phyloP scores from a whole-genome alignment of 2,329 filamentous ascomycete species.

The Pseudopyrenochaeta lycopersici region DNA sequence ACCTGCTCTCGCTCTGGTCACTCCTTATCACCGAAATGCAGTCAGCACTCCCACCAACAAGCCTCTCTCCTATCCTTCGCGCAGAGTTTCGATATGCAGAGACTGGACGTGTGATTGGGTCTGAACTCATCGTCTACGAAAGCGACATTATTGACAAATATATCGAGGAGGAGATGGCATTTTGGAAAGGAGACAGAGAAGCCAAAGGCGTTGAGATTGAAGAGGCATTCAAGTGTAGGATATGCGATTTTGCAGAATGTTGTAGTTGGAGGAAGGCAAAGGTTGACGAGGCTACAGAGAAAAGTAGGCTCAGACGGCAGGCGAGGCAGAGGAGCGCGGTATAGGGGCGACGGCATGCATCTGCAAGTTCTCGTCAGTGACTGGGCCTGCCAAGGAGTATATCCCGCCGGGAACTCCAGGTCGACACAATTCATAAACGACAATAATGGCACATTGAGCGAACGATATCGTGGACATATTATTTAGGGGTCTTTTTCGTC shows the following conservation, averaged over 20 bases:
- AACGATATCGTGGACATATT: too few species aligned
- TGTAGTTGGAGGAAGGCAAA: constrained; percentile 81
- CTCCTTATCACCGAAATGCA: constrained; percentile 70
- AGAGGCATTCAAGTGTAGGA: constrained; percentile 87
- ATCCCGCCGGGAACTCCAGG: background rate
- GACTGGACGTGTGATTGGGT: constrained; percentile 64
- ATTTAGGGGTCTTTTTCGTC: too few species aligned
- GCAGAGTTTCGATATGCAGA: constrained; percentile 63
- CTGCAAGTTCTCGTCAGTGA: too few species aligned
- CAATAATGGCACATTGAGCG: too few species aligned
- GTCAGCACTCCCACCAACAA: constrained; percentile 60
- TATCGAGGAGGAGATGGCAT: constrained; percentile 75
- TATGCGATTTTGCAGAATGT: constrained; percentile 81
- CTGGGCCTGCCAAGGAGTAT: background rate
- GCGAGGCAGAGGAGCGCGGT: constrained; percentile 37
- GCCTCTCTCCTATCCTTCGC: constrained; percentile 60
- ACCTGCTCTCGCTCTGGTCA: constrained; percentile 66
- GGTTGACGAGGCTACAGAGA: constrained; percentile 66
- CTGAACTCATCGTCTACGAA: constrained; percentile 73
- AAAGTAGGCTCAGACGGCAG: constrained; percentile 35
- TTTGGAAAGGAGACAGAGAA: constrained; percentile 82
- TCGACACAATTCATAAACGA: background rate
- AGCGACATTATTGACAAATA: constrained; percentile 70
- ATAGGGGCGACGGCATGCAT: constrained; percentile 6
- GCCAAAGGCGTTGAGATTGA: constrained; percentile 80